phyloP scores from a whole-genome alignment of 257 asterid genomes.

The Petrea volubilis region DNA sequence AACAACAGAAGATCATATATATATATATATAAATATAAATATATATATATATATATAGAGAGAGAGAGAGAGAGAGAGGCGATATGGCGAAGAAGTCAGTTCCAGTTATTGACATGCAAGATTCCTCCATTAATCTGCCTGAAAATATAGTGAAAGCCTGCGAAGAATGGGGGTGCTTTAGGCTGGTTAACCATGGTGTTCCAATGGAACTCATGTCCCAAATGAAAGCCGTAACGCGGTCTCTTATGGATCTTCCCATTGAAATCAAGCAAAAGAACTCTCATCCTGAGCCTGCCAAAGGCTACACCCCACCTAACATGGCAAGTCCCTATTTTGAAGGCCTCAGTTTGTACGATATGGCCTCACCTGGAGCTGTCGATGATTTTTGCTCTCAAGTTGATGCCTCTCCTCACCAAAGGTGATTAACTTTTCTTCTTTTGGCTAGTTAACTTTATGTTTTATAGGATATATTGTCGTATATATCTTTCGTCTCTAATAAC shows the following conservation, averaged over 20 bases:
- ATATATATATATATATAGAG: no score
- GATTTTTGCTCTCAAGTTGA: slow-evolving; percentile 39
- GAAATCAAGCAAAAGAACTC: slow-evolving; percentile 33
- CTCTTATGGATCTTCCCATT: slow-evolving; percentile 38
- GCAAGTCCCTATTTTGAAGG: slow-evolving; percentile 42
- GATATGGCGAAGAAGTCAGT: not conserved
- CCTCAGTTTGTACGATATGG: slow-evolving; percentile 44
- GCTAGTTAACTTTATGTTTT: no score
- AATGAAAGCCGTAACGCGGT: slow-evolving; percentile 23
- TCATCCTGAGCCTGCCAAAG: slow-evolving; percentile 26
- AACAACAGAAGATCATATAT: no score
- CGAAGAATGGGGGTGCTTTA: slow-evolving; percentile 45
- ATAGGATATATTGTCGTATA: no score
- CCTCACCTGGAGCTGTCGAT: slow-evolving; percentile 27
- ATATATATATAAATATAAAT: no score
- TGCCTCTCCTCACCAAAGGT: slow-evolving; percentile 42
- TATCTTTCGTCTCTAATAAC: no score
- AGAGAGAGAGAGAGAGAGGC: no score
- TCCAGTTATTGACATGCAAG: slow-evolving; percentile 42
- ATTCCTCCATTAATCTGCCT: not conserved
- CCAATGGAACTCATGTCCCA: slow-evolving; percentile 30
- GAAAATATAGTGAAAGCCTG: slow-evolving; percentile 33
- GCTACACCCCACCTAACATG: slow-evolving; percentile 34
- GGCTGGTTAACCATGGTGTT: slow-evolving; percentile 39
- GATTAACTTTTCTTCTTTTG: not conserved